Evolutionary conservation across 306 rosid species (phyloP), one percentile per base, ranked within the genome.

Genomic region (Phaseolus lunatus): DNA sequence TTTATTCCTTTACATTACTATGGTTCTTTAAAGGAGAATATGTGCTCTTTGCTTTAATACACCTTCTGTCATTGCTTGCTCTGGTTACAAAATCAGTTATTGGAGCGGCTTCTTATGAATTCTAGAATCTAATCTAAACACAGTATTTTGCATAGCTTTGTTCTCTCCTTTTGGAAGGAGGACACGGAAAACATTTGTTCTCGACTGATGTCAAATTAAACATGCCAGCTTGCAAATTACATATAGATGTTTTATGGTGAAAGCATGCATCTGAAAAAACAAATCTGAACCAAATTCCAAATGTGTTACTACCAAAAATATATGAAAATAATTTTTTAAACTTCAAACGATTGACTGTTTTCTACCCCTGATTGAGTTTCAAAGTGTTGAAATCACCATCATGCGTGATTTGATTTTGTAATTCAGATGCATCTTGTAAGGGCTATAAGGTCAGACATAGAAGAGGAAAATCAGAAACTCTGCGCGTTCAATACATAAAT

Each of bases 381-480:
- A 16, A 11, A 50, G 71, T 63, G 49, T 65, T 35, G 19, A 48
- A 61, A 53, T 47, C 16, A 26, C n/a, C 33, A 9, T 48, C 11
- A 29, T 64, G 16, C 54, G 12, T 37, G 52, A 44, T 67, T 62
- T 79, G 72, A 23, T 77, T 82, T 76, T 75, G 50, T 81, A 72
- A 59, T 77, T 76, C 88, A 90, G 96, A 87, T 80, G 64, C 81
- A 68, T 76, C 87, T 56, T 71, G 87, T 66, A 83, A 71, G 85
- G 82, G 77, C 59, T 61, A 79, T 61, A 84, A 58, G 76, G 22
- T 45, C 43, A 72, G 85, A 80, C 97, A 90, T 77, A 81, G 92
- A 78, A 91, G 97, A 84, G 90, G 98, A 75, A 95, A 92, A 79
- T 95, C 98, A 26, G 98, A 95, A 81, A 95, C 98, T 58, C 65